Base-by-base conservation (phyloP, 257 asterid species). In the Nicotiana noctiflora region DNA sequence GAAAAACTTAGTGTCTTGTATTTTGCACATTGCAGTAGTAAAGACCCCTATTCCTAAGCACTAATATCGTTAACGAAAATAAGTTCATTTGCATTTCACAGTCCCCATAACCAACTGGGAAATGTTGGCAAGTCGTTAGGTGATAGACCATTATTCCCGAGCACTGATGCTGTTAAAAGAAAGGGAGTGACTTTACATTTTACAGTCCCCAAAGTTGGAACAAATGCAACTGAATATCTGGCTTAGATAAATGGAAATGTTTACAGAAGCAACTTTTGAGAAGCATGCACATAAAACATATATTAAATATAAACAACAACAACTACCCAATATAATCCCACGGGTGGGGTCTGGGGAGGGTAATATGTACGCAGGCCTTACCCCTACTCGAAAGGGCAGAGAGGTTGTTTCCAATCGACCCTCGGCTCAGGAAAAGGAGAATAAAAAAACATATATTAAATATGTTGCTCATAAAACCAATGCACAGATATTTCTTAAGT, bases 191-290 rank as follows among this genome's bases (percentile, higher is more conserved):
- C 14, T 23, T 72, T 13, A 46, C 60, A 72, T 72, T 49, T 46
- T 49, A 23, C 78, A 72, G 44, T 72, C 60, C 23, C 60, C 40
- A 72, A 72, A 72, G 23, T 46, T 72, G 61, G 78, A 49, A 72
- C 14, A 72, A 25, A 74, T 55, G 78, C 15, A 74, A 46, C 9
- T 23, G 14, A 74, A 49, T 14, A 74, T n/a, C 78, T 74, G 78
- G 15, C 78, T 21, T 46, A 21, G 23, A 74, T 25, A 49, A 74
- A 74, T 1, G 25, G 40, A 49, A 49, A 46, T 49, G 61, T 25
- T 25, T 51, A 49, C 79, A 74, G 61, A 49, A 51, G 44, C 61
- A 74, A 74, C 79, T 49, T 74, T 49, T 6, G 44, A 49, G 40
- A 74, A 23, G 62, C 79, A 74, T 49, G 25, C 40, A 49, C 62